These are phyloP conservation scores for Digitaria exilis DNA, from an alignment of 202 grass and related monocot genomes.

Conservation along the genomic window DNA sequence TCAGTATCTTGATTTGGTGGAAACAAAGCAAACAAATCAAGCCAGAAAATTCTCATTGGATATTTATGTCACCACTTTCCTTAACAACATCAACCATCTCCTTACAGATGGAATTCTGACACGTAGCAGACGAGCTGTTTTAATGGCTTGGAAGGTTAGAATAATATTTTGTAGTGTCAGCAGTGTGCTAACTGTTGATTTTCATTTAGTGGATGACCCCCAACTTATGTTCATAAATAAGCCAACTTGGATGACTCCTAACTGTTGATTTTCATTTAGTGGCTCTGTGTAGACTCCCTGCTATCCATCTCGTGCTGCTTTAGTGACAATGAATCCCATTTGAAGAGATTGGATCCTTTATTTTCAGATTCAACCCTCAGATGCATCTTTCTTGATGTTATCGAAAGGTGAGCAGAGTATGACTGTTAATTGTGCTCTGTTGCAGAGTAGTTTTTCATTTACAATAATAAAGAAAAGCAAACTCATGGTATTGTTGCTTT, in stretches of 20 bases:
- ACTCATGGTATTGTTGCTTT: neutral
- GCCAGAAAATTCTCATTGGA: constrained; percentile 57
- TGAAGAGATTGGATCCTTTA: constrained; percentile 36
- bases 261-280: constrained; percentile 67
- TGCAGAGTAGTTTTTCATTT: constrained; percentile 11
- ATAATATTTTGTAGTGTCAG: neutral
- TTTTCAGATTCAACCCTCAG: constrained; percentile 75
- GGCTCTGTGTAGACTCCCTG: constrained; percentile 84
- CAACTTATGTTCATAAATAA: constrained; percentile 5
- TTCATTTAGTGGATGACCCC: too few species aligned
- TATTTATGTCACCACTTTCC: constrained; percentile 56
- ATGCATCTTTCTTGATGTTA: constrained; percentile 74
- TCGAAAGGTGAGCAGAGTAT: constrained; percentile 65
- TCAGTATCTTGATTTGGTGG: constrained; percentile 46
- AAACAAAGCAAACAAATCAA: constrained; percentile 46
- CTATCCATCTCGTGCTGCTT: constrained; percentile 58
- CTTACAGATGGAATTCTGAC: constrained; percentile 77
- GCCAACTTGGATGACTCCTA: constrained; percentile 41
- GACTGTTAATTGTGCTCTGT: neutral
- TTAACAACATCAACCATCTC: constrained; percentile 74
- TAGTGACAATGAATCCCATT: constrained; percentile 33
- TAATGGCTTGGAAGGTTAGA: constrained; percentile 92
- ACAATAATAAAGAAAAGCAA: neutral
- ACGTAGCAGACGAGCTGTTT: constrained; percentile 86
- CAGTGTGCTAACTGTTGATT: neutral